Base-by-base conservation (phyloP, 1,139 yeast species). In the Yamadazyma triangularis region DNA sequence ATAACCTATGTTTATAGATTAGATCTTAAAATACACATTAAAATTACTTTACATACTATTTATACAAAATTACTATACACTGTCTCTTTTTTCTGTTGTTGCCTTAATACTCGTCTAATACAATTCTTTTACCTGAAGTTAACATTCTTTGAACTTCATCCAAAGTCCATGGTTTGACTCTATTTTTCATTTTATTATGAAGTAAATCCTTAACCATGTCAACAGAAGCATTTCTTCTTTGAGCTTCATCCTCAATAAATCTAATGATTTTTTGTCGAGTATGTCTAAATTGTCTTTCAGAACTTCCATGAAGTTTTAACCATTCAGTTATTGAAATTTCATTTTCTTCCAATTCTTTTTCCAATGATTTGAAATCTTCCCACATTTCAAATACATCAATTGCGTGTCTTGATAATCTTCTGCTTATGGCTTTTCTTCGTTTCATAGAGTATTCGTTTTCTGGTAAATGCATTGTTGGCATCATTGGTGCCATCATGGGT, bases 71-170 rank as follows among this genome's bases (percentile, higher is more conserved):
- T n/a, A n/a, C n/a, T n/a, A n/a, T n/a, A n/a, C n/a, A n/a, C n/a
- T n/a, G n/a, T n/a, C n/a, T n/a, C n/a, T n/a, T n/a, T n/a, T n/a
- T n/a, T n/a, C n/a, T n/a, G n/a, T n/a, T n/a, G n/a, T n/a, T n/a
- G n/a, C n/a, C n/a, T n/a, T 18, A 18, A 18, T 18, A 18, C 6
- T 18, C 20, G 6, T 55, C 59, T 33, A 60, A 48, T 22, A 51
- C 44, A 25, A 60, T 58, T 29, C 61, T 39, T 39, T 54, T 58
- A 8, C 59, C 58, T 4, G 60, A 48, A 9, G 65, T 59, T 33
- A 60, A 47, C 63, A 57, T 59, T 30, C 66, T 40, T 38, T 60
- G 66, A n/a, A 60, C 63, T 41, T 60, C 65, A 40, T 60, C 66
- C 31, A 60, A 45, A 8, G 66, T 59, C 64, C 65, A 59, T 2